These are phyloP conservation scores for Psilocybe subaeruginosa DNA, from an alignment of 768 basidiomycete species.

Conservation along the genomic window DNA sequence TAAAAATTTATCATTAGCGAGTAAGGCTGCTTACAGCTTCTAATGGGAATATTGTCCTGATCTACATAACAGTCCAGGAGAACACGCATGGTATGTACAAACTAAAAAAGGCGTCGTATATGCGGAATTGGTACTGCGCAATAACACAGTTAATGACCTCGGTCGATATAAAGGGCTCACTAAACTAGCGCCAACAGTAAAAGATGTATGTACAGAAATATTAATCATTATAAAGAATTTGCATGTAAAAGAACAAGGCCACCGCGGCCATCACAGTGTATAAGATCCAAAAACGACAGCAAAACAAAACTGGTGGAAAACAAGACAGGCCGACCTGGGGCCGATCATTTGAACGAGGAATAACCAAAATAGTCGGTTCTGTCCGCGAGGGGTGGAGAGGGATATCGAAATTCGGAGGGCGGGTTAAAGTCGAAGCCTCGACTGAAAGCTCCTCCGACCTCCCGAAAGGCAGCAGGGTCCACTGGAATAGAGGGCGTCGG, in stretches of 20 bases:
- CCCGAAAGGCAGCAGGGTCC: not conserved
- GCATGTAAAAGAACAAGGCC: not conserved
- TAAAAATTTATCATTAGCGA: too few relatives aligned
- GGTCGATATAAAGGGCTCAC: too few relatives aligned
- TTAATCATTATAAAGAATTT: not conserved
- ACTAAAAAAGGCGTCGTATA: too few relatives aligned
- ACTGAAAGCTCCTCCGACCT: not conserved
- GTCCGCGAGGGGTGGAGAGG: not conserved
- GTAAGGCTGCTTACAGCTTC: too few relatives aligned
- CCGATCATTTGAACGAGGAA: not conserved
- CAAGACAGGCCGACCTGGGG: not conserved
- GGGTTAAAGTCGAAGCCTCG: not conserved
- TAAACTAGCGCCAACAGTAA: not conserved
- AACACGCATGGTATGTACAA: too few relatives aligned
- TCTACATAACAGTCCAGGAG: too few relatives aligned
- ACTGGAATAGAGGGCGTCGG: slow-evolving; percentile 1
- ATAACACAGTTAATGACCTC: too few relatives aligned
- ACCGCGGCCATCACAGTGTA: too few relatives aligned
- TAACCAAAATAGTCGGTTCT: not conserved
- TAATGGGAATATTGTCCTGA: too few relatives aligned
- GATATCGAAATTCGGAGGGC: not conserved
- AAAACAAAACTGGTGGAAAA: not conserved
- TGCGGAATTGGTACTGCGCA: too few relatives aligned
- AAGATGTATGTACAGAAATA: not conserved
- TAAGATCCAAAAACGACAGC: not conserved